Percentiles rank a stretch among this genome's conserved stretches.
These are phyloP conservation scores for Claviceps maximensis DNA, from an alignment of 2,329 filamentous ascomycete species.

Conservation along the genomic window DNA sequence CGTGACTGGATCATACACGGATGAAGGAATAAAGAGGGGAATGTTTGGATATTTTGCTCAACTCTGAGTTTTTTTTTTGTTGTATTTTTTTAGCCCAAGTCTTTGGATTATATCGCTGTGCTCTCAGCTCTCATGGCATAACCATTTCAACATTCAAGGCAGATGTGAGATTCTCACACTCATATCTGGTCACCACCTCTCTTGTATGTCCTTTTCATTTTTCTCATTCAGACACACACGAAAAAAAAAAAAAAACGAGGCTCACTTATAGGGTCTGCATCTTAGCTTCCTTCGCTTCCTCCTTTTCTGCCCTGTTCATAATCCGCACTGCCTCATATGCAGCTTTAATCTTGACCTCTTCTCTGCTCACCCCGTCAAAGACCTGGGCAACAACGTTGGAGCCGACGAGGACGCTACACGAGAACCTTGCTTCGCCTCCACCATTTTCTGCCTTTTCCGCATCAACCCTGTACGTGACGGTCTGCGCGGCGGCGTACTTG, in stretches of 20 bases:
- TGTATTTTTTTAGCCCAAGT: no score
- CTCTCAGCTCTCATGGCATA: no score
- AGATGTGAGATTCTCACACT: no score
- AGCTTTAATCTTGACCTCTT: slow-evolving; percentile 43
- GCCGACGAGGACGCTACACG: slow-evolving; percentile 38
- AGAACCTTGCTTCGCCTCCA: slow-evolving; percentile 18
- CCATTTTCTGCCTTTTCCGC: slow-evolving; percentile 9
- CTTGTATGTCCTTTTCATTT: no score
- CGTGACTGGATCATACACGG: not conserved
- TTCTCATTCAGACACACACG: no score
- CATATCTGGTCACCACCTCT: no score
- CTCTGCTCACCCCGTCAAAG: slow-evolving; percentile 29
- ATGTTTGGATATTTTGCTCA: not conserved
- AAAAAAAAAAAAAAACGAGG: not conserved
- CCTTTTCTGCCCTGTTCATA: slow-evolving; percentile 14
- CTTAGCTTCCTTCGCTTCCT: not conserved
- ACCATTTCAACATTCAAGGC: no score
- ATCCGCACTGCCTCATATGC: slow-evolving; percentile 36
- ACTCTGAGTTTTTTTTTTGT: no score
- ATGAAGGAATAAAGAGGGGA: not conserved
- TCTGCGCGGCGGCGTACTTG: slow-evolving; percentile 35
- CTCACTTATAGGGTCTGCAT: not conserved
- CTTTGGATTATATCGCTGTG: not conserved
- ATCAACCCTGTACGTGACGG: slow-evolving; percentile 39
- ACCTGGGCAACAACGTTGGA: slow-evolving; percentile 31